Percentiles rank a stretch among this genome's conserved stretches.
phyloP scores from a whole-genome alignment of 2,329 filamentous ascomycete species.

The Phialophora tarda region DNA sequence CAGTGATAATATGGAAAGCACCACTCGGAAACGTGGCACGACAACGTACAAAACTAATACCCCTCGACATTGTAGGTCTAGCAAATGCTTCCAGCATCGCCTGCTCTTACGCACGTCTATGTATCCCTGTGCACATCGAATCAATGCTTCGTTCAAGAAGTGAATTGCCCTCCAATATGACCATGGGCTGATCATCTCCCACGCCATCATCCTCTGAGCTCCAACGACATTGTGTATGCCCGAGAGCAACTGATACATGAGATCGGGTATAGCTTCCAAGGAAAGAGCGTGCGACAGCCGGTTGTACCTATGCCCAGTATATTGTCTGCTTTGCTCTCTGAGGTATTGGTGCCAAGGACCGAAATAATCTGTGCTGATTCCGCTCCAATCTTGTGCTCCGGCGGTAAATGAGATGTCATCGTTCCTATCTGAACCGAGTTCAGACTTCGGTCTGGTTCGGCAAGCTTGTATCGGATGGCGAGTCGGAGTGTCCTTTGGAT shows the following conservation, averaged over 20 bases:
- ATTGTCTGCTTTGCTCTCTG: constrained; percentile 23
- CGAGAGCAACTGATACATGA: constrained; percentile 31
- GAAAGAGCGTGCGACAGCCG: constrained; percentile 31
- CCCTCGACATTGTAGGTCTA: constrained; percentile 6
- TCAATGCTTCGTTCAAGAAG: constrained; percentile 23
- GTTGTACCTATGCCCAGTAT: constrained; percentile 30
- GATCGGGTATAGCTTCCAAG: constrained; percentile 33
- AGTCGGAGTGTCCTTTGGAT: constrained; percentile 8
- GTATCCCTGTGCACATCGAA: constrained; percentile 12
- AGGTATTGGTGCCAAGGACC: not conserved
- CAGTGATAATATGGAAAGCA: not conserved
- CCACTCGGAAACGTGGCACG: not conserved
- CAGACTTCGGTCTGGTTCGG: constrained; percentile 9
- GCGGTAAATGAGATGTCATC: not conserved
- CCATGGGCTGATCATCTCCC: constrained; percentile 19
- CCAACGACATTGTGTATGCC: constrained; percentile 20
- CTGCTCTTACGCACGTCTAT: not conserved
- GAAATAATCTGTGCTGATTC: constrained; percentile 12
- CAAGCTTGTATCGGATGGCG: constrained; percentile 4
- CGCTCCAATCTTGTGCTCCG: not conserved
- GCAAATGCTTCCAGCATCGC: not conserved
- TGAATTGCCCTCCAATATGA: constrained; percentile 17
- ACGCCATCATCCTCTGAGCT: constrained; percentile 26
- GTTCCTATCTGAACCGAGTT: not conserved
- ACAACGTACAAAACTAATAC: not conserved